These are phyloP conservation scores for Schizothecium vesticola DNA, from an alignment of 495 filamentous ascomycete genomes.

Conservation along the genomic window DNA sequence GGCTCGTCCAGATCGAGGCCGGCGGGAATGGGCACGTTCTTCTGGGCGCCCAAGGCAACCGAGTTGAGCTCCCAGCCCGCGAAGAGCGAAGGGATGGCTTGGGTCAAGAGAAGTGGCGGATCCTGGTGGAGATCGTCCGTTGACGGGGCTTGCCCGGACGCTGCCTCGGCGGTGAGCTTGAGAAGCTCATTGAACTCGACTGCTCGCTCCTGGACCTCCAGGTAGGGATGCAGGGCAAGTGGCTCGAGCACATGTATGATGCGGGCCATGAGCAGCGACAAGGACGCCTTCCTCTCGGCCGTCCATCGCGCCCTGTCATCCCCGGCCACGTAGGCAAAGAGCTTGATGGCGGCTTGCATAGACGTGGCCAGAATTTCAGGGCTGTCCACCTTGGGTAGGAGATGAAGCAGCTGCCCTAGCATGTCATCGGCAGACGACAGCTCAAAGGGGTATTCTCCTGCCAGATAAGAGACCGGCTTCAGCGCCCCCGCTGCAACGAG, in stretches of 20 bases:
- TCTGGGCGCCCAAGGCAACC: constrained; percentile 75
- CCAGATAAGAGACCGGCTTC: constrained; percentile 71
- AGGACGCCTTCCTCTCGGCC: constrained; percentile 59
- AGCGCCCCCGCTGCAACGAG: constrained; percentile 54
- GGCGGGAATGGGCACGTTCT: constrained; percentile 75
- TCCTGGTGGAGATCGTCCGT: constrained; percentile 52
- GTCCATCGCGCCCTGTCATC: constrained; percentile 55
- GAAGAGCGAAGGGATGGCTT: constrained; percentile 84
- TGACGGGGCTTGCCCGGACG: constrained; percentile 55
- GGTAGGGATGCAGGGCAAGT: constrained; percentile 68
- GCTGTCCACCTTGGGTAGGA: constrained; percentile 49
- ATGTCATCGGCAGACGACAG: constrained; percentile 60
- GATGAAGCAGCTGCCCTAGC: constrained; percentile 67
- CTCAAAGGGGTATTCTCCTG: constrained; percentile 74
- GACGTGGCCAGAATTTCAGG: constrained; percentile 64
- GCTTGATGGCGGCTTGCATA: constrained; percentile 81
- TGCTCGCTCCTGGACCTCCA: constrained; percentile 94
- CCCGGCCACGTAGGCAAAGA: constrained; percentile 63
- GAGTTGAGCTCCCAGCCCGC: constrained; percentile 83
- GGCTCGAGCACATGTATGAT: constrained; percentile 76
- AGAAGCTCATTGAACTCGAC: constrained; percentile 89
- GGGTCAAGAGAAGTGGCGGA: constrained; percentile 73
- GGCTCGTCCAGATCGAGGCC: constrained; percentile 67
- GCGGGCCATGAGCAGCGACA: constrained; percentile 68
- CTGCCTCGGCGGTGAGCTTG: constrained; percentile 75